Base-by-base conservation (phyloP, 148 eudicot species). In the Rhododendron kiyosumense region DNA sequence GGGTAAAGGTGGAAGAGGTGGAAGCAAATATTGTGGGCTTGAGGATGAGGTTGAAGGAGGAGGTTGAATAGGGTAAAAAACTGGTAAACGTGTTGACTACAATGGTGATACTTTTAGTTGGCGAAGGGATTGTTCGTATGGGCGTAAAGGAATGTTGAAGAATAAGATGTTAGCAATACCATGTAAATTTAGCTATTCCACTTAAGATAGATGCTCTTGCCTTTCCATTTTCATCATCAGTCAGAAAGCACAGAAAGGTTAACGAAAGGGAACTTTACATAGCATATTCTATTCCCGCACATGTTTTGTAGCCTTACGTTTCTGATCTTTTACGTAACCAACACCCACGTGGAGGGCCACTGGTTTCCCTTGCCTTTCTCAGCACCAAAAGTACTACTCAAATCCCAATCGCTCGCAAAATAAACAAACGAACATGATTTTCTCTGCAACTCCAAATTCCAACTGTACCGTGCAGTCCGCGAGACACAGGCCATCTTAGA, bases 231-330 rank as follows among this genome's bases (percentile, higher is more conserved):
- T 41, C 45, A 41, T 41, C 45, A 41, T 41, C 45, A 41, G 6
- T 1, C 51, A 48, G 51, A 48, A 46, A 48, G 51, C 51, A 48
- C 11, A 2, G 51, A n/a, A 65, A 65, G 13, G 30, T 65, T n/a
- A 65, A 65, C 9, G 7, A 69, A 69, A 30, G 36, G 71, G 7
- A 5, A 7, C 38, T 32, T 71, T 71, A 3, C 32, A 32, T 5
- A 15, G 76, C 76, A 71, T 30, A 71, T 71, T 30, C 76, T 59
- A 51, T 51, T 51, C 7, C 61, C 34, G 38, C 65, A 3, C 67
- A 9, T 38, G 77, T 17, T 81, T 30, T 8, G 13, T 81, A 22
- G 65, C 88, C 85, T 86, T 82, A 43, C 85, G 36, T 76, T 86
- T 78, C 82, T 86, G 38, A 82, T 86, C 77, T 57, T 76, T 26